phyloP scores from a whole-genome alignment of 1,139 yeast genomes.

The Magnusiomyces fungicola region DNA sequence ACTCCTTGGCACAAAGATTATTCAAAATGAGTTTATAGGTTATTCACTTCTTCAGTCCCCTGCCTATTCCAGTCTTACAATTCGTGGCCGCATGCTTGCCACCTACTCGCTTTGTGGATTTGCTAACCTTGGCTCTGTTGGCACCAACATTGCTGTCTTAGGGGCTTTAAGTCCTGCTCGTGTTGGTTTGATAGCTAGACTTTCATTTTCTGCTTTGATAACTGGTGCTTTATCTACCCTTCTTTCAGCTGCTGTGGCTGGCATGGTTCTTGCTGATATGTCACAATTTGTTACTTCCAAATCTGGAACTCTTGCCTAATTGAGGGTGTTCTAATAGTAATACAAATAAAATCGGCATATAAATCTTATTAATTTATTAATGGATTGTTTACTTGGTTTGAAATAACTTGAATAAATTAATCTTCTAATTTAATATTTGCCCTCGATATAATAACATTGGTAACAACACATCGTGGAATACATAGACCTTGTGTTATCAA shows the following conservation, averaged over 20 bases:
- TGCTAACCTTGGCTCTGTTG: constrained; percentile 57
- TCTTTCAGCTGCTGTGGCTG: constrained; percentile 58
- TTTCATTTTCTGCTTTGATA: constrained; percentile 46
- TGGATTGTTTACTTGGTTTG: too few species aligned
- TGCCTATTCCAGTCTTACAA: constrained; percentile 45
- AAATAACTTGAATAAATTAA: too few species aligned
- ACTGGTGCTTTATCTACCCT: constrained; percentile 53
- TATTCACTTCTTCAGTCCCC: constrained; percentile 39
- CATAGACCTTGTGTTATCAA: too few species aligned
- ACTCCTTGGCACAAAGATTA: constrained; percentile 51
- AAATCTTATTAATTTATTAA: too few species aligned
- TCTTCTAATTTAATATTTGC: too few species aligned
- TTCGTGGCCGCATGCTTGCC: constrained; percentile 51
- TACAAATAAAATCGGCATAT: too few species aligned
- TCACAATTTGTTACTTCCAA: constrained; percentile 2
- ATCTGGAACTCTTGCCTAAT: too few species aligned
- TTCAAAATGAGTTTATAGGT: constrained; percentile 61
- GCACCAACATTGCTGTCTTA: constrained; percentile 58
- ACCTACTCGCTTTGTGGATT: constrained; percentile 63
- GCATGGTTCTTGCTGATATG: constrained; percentile 56
- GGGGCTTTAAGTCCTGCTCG: constrained; percentile 50
- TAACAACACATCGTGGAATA: too few species aligned
- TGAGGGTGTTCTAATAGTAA: too few species aligned
- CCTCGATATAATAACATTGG: too few species aligned
- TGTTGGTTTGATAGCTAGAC: constrained; percentile 43